Base-by-base conservation (phyloP, 2,329 filamentous ascomycete genomes). In the Arachnomyces sp. region DNA sequence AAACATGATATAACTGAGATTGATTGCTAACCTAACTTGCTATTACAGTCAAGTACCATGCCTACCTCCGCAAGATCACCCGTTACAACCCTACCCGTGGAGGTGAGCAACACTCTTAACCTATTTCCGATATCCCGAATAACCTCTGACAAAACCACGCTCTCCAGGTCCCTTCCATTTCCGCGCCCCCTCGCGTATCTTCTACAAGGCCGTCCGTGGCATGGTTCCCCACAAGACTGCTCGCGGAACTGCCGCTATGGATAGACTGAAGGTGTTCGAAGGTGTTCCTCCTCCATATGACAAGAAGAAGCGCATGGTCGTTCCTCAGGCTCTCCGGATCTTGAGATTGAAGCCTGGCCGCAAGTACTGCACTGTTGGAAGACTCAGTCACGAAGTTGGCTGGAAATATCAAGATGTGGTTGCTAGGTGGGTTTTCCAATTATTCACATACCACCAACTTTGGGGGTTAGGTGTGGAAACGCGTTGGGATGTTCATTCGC, bases 341-440 rank as follows among this genome's bases (percentile, higher is more conserved):
- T 82, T 98, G 69, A 81, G 92, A 70, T 79, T 98, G 69, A 93
- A 95, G 81, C 92, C 92, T 63, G 92, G 92, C 67, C 88, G 92
- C 78, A 98, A 98, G 83, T 98, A 94, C 86, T 98, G 92, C 86
- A 94, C 89, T 55, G 90, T 98, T 59, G 92, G 92, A 61, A 83
- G 92, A 74, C 78, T 98, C 67, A 92, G 86, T 73, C 89, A 95
- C 74, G 92, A 98, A 78, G 92, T 96, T 66, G 92, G 92, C 76
- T 98, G 92, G 92, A 98, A 98, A 78, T 96, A 98, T 84, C 86
- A 95, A 80, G 90, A 95, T 69, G 89, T 98, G 66, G 92, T 98
- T 75, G 84, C 83, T 64, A 88, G 86, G 89, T 96, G 76, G 65
- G 88, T 84, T 47, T n/a, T 5, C 13, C 31, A 14, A 41, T 36